Evolutionary conservation across 2,329 filamentous ascomycete species (phyloP).

Genomic region (Cercospora nicotianae): DNA sequence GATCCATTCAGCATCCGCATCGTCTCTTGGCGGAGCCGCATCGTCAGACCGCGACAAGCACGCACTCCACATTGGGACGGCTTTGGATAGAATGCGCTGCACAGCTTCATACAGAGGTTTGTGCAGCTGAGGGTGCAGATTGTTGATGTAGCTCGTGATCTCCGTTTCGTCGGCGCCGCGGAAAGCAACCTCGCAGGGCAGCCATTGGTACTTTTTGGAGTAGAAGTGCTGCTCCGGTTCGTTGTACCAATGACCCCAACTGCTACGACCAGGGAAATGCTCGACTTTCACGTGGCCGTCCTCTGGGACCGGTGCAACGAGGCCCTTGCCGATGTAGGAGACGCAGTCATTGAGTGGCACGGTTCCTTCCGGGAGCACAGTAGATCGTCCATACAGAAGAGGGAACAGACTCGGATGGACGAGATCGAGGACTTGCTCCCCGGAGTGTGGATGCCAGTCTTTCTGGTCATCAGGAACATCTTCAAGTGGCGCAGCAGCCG

Average conservation of each 20-base stretch:
- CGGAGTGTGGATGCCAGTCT: constrained; percentile 63
- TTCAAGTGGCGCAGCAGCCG: constrained; percentile 52
- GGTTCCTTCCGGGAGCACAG: constrained; percentile 40
- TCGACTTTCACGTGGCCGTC: constrained; percentile 14
- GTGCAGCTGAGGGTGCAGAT: constrained; percentile 31
- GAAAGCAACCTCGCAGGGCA: constrained; percentile 33
- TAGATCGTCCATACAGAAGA: constrained; percentile 54
- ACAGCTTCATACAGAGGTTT: constrained; percentile 30
- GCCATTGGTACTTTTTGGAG: constrained; percentile 34
- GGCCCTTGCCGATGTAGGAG: constrained; percentile 37
- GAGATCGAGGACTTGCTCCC: constrained; percentile 60
- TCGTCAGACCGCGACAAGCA: constrained; percentile 18
- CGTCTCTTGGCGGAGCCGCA: neutral
- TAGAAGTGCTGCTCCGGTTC: constrained; percentile 18
- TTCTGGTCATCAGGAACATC: constrained; percentile 39
- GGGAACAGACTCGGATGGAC: constrained; percentile 66
- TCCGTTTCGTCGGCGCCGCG: constrained; percentile 14
- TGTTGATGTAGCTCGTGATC: constrained; percentile 38
- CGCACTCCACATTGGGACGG: constrained; percentile 35
- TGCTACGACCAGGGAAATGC: neutral
- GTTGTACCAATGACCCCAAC: neutral
- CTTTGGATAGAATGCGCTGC: constrained; percentile 29
- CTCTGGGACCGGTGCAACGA: constrained; percentile 24
- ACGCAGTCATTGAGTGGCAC: constrained; percentile 38
- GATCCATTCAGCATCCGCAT: constrained; percentile 15